Percentiles rank a stretch among this genome's conserved stretches.
These are phyloP conservation scores for Leucocoprinus leucothites DNA, from an alignment of 768 basidiomycete genomes.

Conservation along the genomic window DNA sequence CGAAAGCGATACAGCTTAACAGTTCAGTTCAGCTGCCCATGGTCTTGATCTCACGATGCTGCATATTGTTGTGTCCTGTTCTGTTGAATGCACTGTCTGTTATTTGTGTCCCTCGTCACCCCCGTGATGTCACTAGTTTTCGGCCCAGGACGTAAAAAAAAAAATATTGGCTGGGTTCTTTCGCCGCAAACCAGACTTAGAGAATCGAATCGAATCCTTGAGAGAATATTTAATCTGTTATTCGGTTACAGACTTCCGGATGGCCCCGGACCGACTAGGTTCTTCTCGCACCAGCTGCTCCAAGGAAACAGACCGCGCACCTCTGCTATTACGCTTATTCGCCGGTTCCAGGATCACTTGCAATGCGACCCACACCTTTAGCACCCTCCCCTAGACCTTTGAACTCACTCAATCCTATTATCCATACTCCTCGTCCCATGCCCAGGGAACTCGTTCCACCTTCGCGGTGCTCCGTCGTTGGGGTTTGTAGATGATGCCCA, in stretches of 20 bases:
- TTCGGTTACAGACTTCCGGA: conserved; percentile 4
- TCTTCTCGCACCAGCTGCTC: neutral
- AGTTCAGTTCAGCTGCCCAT: neutral
- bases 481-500: neutral
- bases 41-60: conserved; percentile 4
- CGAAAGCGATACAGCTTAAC: neutral
- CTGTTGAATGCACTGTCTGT: neutral
- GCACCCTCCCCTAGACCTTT: no score
- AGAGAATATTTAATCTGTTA: neutral
- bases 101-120: no score
- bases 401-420: neutral
- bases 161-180: neutral
- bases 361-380: no score
- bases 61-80: neutral
- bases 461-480: neutral
- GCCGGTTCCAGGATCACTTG: no score
- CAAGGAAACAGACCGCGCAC: neutral
- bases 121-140: no score
- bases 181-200: neutral
- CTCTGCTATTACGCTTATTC: no score
- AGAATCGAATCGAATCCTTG: neutral
- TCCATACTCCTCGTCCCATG: neutral
- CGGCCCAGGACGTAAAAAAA: no score
- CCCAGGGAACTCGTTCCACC: neutral
- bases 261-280: conserved; percentile 3